Conservation (phyloP, 1,284 basidiomycete genomes). For the Papiliotrema fonsecae region DNA sequence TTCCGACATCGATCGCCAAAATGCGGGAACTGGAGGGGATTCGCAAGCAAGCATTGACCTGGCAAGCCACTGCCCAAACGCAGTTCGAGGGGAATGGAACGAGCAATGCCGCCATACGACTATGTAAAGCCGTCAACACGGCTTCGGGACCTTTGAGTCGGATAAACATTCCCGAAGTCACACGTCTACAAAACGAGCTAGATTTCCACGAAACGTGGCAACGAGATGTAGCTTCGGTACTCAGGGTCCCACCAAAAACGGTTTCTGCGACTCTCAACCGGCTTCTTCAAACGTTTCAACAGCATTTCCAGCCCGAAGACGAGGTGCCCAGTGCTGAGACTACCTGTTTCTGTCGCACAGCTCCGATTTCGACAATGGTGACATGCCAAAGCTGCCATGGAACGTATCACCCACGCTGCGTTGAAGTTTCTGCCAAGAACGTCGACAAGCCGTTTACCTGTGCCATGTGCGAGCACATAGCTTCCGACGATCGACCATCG, state of each 20-base stretch:
- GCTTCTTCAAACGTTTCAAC: slow-evolving; percentile 23
- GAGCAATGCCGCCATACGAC: slow-evolving; percentile 20
- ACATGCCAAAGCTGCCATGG: slow-evolving; percentile 28
- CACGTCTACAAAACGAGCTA: slow-evolving; percentile 30
- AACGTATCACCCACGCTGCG: slow-evolving; percentile 38
- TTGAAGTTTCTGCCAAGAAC: slow-evolving; percentile 22
- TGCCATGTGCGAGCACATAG: slow-evolving; percentile 33
- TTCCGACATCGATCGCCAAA: slow-evolving; percentile 26
- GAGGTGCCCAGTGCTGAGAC: slow-evolving; percentile 21
- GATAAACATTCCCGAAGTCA: slow-evolving; percentile 35
- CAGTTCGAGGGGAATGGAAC: slow-evolving; percentile 21
- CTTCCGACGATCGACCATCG: slow-evolving; percentile 28
- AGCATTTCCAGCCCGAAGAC: slow-evolving; percentile 28
- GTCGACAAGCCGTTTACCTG: slow-evolving; percentile 28
- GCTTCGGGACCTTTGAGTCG: slow-evolving; percentile 22
- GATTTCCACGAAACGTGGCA: slow-evolving; percentile 29
- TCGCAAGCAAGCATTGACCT: slow-evolving; percentile 29
- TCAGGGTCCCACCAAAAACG: slow-evolving; percentile 15
- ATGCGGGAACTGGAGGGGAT: slow-evolving; percentile 35
- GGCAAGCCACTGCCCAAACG: slow-evolving; percentile 28
- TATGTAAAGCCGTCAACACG: slow-evolving; percentile 28
- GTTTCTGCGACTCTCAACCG: slow-evolving; percentile 19
- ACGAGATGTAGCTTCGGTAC: slow-evolving; percentile 10
- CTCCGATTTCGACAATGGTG: slow-evolving; percentile 22
- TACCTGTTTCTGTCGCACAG: slow-evolving; percentile 33